These are phyloP conservation scores for Microsporum canis DNA, from an alignment of 2,329 filamentous ascomycete species.

Conservation along the genomic window DNA sequence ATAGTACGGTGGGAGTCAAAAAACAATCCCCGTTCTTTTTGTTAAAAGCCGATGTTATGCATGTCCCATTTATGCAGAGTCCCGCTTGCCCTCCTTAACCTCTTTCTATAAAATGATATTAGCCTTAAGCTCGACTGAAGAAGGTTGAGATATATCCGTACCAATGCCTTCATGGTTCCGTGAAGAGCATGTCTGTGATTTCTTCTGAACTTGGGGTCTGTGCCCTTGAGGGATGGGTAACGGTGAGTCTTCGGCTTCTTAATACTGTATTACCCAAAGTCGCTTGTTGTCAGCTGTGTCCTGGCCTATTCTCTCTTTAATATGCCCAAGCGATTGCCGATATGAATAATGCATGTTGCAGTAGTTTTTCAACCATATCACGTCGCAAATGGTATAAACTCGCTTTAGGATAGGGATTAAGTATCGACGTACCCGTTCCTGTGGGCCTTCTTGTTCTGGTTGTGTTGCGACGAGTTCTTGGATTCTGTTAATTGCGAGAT, in stretches of 20 bases:
- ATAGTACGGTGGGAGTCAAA: not conserved
- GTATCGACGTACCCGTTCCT: slow-evolving; percentile 73
- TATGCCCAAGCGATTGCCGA: not conserved
- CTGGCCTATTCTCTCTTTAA: not conserved
- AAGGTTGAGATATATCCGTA: slow-evolving; percentile 42
- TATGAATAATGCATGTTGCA: not conserved
- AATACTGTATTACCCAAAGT: slow-evolving; percentile 54
- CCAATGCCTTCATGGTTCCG: slow-evolving; percentile 95
- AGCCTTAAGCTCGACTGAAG: slow-evolving; percentile 16
- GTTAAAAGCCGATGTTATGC: slow-evolving; percentile 3
- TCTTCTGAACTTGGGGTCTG: slow-evolving; percentile 98
- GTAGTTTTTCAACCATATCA: not conserved
- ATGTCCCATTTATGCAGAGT: slow-evolving; percentile 56
- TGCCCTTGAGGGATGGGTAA: slow-evolving; percentile 97
- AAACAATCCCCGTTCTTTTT: not conserved
- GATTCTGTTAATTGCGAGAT: slow-evolving; percentile 55
- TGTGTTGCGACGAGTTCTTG: slow-evolving; percentile 99
- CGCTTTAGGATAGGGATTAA: not conserved
- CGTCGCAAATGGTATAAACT: not conserved
- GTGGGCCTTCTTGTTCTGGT: slow-evolving; percentile 97
- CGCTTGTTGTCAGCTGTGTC: not conserved
- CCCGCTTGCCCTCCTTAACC: slow-evolving; percentile 90
- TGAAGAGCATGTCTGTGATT: slow-evolving; percentile 99
- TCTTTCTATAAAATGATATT: slow-evolving; percentile 62
- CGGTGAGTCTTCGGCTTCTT: slow-evolving; percentile 99